Percentiles rank a stretch among this genome's conserved stretches.
Evolutionary conservation across 1,139 yeast genomes (phyloP).

Genomic region (Maudiozyma humilis): DNA sequence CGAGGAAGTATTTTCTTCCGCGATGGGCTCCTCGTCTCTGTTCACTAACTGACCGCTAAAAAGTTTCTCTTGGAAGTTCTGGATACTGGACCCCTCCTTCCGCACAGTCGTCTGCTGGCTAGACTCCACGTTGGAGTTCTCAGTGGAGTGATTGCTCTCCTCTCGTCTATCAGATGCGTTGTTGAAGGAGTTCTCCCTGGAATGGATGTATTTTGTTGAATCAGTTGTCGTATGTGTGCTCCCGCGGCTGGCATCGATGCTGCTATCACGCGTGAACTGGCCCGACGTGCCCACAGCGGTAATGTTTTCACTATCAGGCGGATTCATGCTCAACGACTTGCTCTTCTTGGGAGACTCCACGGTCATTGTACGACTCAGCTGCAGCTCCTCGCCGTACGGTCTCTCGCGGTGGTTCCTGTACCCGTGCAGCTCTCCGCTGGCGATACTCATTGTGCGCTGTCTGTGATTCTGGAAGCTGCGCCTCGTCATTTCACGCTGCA

Average conservation of each 20-base stretch:
- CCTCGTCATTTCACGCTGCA: conserved; percentile 37
- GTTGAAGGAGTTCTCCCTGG: background rate
- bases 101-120: conserved; percentile 6
- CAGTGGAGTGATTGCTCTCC: background rate
- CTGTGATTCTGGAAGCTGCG: conserved; percentile 8
- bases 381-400: background rate
- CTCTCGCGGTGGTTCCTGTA: background rate
- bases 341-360: background rate
- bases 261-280: background rate
- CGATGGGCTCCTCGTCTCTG: conserved; percentile 25
- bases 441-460: conserved; percentile 26
- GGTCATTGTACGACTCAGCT: background rate
- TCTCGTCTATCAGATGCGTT: background rate
- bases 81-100: conserved; percentile 7
- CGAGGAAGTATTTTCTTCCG: background rate
- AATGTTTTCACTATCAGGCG: background rate
- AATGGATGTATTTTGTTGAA: background rate
- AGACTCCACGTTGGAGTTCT: background rate
- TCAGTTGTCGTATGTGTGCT: background rate
- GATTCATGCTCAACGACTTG: background rate
- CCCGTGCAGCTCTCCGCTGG: background rate
- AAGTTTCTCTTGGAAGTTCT: conserved; percentile 29
- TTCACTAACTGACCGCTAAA: conserved; percentile 31
- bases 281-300: background rate
- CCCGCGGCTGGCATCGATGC: background rate